Percentiles rank a stretch among this genome's conserved stretches.
Conservation (phyloP, 2,329 filamentous ascomycete genomes). For the Paecilomyces niveus region DNA sequence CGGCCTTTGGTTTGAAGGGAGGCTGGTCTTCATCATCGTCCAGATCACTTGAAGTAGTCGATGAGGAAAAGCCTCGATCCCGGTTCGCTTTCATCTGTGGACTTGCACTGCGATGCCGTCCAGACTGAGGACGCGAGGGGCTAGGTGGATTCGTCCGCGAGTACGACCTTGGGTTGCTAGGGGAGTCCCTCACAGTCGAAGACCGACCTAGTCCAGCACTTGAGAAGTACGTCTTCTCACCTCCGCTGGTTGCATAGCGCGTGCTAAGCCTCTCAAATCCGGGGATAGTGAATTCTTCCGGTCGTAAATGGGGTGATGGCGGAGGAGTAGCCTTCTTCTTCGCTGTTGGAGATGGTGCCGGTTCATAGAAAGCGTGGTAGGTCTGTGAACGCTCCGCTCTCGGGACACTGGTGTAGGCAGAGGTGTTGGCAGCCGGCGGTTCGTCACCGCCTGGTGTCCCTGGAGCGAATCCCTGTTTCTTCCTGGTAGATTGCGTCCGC, state of each 20-base stretch:
- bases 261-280: slow-evolving; percentile 47
- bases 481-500: slow-evolving; percentile 40
- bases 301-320: too few relatives aligned
- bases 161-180: slow-evolving; percentile 27
- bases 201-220: slow-evolving; percentile 46
- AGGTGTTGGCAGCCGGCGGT: slow-evolving; percentile 47
- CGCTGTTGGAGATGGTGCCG: slow-evolving; percentile 34
- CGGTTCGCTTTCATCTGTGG: slow-evolving; percentile 30
- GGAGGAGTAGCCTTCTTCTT: slow-evolving; percentile 35
- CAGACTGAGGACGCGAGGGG: slow-evolving; percentile 19
- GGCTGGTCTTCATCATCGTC: slow-evolving; percentile 23
- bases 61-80: slow-evolving; percentile 24
- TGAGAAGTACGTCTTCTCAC: slow-evolving; percentile 52
- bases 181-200: slow-evolving; percentile 46
- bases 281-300: slow-evolving; percentile 23
- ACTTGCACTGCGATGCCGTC: slow-evolving; percentile 38
- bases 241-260: slow-evolving; percentile 47
- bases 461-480: slow-evolving; percentile 52
- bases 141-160: slow-evolving; percentile 30
- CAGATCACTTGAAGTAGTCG: slow-evolving; percentile 34
- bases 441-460: slow-evolving; percentile 54
- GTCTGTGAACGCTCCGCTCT: slow-evolving; percentile 22
- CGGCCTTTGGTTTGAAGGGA: slow-evolving; percentile 32
- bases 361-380: slow-evolving; percentile 23
- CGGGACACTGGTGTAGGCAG: slow-evolving; percentile 39